A percentile compares a stretch with the other conserved stretches of the same genome.
These are phyloP conservation scores for Capronia epimyces DNA, from an alignment of 2,329 filamentous ascomycete genomes.

Conservation along the genomic window DNA sequence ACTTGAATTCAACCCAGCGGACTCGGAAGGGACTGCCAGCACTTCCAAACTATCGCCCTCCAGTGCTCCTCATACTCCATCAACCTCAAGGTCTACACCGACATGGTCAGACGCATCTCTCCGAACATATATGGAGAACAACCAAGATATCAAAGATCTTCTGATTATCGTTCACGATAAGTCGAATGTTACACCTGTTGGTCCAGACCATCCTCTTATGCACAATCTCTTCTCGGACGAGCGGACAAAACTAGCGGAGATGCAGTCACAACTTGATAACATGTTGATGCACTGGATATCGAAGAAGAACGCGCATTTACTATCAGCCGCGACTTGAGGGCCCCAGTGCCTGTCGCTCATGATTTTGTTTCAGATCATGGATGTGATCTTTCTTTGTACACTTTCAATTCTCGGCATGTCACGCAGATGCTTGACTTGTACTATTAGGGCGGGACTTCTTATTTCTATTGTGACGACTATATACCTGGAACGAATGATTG, in stretches of 20 bases:
- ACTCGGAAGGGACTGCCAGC: slow-evolving; percentile 32
- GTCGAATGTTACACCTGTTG: slow-evolving; percentile 70
- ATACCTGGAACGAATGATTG: slow-evolving; percentile 18
- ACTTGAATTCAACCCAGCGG: slow-evolving; percentile 32
- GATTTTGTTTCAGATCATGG: neutral
- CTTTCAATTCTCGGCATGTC: slow-evolving; percentile 22
- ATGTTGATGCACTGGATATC: slow-evolving; percentile 76
- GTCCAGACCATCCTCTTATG: slow-evolving; percentile 79
- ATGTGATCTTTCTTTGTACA: slow-evolving; percentile 17
- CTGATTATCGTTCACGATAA: slow-evolving; percentile 91
- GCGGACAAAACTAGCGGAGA: slow-evolving; percentile 76
- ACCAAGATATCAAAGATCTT: slow-evolving; percentile 81
- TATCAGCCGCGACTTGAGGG: slow-evolving; percentile 17
- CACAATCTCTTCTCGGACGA: slow-evolving; percentile 78
- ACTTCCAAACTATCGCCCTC: slow-evolving; percentile 30
- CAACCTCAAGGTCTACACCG: slow-evolving; percentile 51
- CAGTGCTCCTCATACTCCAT: slow-evolving; percentile 52
- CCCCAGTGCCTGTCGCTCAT: neutral
- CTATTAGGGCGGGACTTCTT: slow-evolving; percentile 17
- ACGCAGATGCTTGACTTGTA: slow-evolving; percentile 23
- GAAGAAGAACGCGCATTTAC: slow-evolving; percentile 34
- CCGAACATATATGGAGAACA: slow-evolving; percentile 83
- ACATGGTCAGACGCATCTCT: slow-evolving; percentile 85
- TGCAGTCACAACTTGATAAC: slow-evolving; percentile 83
- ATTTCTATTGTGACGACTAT: slow-evolving; percentile 18